Evolutionary conservation across 129 eudicot genomes (phyloP), one percentile per base, ranked within the genome.

Genomic region (Chrysanthemum lavandulifolium): DNA sequence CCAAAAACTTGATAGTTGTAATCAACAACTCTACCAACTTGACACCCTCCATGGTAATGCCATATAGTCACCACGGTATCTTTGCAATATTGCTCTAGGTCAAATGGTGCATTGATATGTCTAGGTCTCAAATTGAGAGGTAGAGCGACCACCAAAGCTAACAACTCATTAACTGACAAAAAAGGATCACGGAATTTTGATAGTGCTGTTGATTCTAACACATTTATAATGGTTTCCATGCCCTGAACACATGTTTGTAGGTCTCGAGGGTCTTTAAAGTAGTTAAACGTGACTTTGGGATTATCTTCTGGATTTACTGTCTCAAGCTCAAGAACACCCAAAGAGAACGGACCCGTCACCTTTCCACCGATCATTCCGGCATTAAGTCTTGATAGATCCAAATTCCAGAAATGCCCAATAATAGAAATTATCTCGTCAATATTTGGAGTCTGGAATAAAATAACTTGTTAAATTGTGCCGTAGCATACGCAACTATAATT

Each of bases 1-100:
- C 95, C 95, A 2, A 85, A 1, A 40, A 93, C 95, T 73, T 50
- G 85, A 68, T 93, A 87, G 51, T 89, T 69, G 2, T 29, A 78
- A 78, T 93, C 95, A 18, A 93, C 86, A 36, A 89, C 98, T 73
- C 51, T 74, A 61, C 72, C 85, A 27, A 93, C 92, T 76, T 93
- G 95, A 50, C 96, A 90, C 6, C 98, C 96, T 33, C 98, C 98
- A 61, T 93, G 98, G 71, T 89, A 93, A 77, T 93, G 98, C 98
- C 98, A 93, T 72, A 93, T 93, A 11, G 90, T 78, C 87, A 89
- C 81, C 40, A 93, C 96, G 0, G 98, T 93, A 75, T 93, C 98
- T 16, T 60, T 79, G 55, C 98, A 93, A n/a, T 29, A 89, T 21
- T 86, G 87, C n/a, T 84, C 85, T 9, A 87, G 66, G 23, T 86